phyloP scores from a whole-genome alignment of 1,284 basidiomycete genomes.

The Tilletia caries region DNA sequence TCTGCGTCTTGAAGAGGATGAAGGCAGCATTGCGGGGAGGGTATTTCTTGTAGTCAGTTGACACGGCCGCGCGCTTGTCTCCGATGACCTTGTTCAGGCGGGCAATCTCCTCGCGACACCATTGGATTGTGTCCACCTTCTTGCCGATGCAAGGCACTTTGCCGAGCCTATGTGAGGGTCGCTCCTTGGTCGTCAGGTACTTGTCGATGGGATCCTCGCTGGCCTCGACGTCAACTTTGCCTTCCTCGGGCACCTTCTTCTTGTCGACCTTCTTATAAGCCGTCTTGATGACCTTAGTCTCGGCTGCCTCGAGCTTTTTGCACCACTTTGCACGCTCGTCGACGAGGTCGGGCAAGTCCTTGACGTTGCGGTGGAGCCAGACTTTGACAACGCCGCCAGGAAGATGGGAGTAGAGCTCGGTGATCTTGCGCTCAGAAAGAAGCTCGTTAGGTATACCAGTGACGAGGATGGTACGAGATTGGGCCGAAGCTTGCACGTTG shows the following conservation, averaged over 20 bases:
- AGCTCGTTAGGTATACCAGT: slow-evolving; percentile 81
- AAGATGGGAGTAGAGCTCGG: slow-evolving; percentile 67
- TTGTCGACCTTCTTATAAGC: slow-evolving; percentile 64
- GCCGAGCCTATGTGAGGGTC: slow-evolving; percentile 77
- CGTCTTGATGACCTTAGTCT: slow-evolving; percentile 70
- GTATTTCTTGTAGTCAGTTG: slow-evolving; percentile 59
- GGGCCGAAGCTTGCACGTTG: slow-evolving; percentile 67
- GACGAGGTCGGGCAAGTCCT: slow-evolving; percentile 76
- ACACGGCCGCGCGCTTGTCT: slow-evolving; percentile 65
- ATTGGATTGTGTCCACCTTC: slow-evolving; percentile 79
- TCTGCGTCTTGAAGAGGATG: slow-evolving; percentile 87
- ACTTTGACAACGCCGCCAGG: slow-evolving; percentile 81
- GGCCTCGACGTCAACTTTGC: slow-evolving; percentile 21
- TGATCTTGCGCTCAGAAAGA: slow-evolving; percentile 66
- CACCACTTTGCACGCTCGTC: slow-evolving; percentile 72
- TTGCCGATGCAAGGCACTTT: slow-evolving; percentile 64
- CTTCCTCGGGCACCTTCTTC: slow-evolving; percentile 42
- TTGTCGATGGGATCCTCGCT: slow-evolving; percentile 38
- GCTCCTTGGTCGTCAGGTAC: slow-evolving; percentile 49
- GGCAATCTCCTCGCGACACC: slow-evolving; percentile 67
- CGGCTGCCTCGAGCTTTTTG: slow-evolving; percentile 77
- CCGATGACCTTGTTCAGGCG: slow-evolving; percentile 60
- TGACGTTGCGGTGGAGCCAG: slow-evolving; percentile 82
- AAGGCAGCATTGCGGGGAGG: slow-evolving; percentile 65
- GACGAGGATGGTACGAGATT: slow-evolving; percentile 82